A percentile compares a stretch with the other conserved stretches of the same genome.
phyloP scores from a whole-genome alignment of 1,139 yeast species.

The Debaryomyces singareniensis region DNA sequence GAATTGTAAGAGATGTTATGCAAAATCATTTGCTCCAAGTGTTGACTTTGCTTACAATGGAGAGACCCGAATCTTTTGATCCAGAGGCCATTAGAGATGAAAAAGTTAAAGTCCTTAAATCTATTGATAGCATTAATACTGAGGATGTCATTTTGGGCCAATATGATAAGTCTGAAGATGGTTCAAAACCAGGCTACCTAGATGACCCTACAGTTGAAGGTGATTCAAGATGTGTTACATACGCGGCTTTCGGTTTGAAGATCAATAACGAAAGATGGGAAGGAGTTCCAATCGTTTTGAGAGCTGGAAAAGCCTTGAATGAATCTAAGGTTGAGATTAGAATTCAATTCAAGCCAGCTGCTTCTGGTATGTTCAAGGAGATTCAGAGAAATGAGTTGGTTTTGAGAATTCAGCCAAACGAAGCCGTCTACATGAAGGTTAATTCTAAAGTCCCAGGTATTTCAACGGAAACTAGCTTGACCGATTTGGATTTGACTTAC shows the following conservation, averaged over 20 bases:
- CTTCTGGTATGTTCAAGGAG: conserved; percentile 72
- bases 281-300: conserved; percentile 90
- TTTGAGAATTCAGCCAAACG: conserved; percentile 89
- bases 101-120: conserved; percentile 85
- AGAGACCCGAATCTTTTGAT: conserved; percentile 82
- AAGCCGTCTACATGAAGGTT: conserved; percentile 86
- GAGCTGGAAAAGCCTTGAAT: conserved; percentile 95
- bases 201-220: conserved; percentile 90
- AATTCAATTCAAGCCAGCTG: conserved; percentile 83
- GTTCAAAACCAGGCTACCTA: conserved; percentile 79
- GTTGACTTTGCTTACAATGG: conserved; percentile 88
- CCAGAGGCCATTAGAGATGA: conserved; percentile 95
- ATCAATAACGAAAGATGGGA: conserved; percentile 96
- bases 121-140: conserved; percentile 62
- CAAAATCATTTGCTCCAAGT: conserved; percentile 96
- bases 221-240: conserved; percentile 83
- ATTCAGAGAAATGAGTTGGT: conserved; percentile 92
- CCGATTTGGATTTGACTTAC: conserved; percentile 88
- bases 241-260: conserved; percentile 74
- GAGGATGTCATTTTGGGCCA: conserved; percentile 81
- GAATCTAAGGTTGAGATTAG: conserved; percentile 92
- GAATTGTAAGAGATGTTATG: conserved; percentile 96
- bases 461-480: conserved; percentile 70
- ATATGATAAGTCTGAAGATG: conserved; percentile 78
- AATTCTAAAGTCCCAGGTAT: conserved; percentile 93